A percentile compares a stretch with the other conserved stretches of the same genome.
Evolutionary conservation across 1,139 yeast genomes (phyloP).

Genomic region (Blastobotrys ciferrii): DNA sequence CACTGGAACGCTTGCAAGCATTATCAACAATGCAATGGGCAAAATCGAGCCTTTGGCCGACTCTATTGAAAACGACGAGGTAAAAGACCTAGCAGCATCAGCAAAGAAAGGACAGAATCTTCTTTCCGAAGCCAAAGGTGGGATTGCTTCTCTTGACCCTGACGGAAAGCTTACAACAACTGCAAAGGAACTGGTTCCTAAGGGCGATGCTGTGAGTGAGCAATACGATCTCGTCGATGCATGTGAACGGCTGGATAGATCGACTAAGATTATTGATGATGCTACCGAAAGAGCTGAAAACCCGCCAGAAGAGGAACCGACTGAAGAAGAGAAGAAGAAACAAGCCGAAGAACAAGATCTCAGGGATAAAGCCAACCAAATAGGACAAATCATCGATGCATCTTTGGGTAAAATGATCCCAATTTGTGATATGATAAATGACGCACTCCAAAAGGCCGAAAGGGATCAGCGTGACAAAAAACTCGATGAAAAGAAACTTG

Average conservation of each 20-base stretch:
- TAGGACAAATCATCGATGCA: conserved; percentile 13
- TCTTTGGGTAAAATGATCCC: conserved; percentile 11
- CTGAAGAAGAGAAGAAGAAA: conserved; percentile 12
- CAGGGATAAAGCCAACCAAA: conserved; percentile 9
- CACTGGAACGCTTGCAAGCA: conserved; percentile 1
- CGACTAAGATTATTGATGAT: background rate
- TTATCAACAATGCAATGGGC: conserved; percentile 5
- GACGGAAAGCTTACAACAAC: conserved; percentile 2
- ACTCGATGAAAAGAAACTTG: conserved; percentile 11
- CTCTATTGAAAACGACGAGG: conserved; percentile 6
- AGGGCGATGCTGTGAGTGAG: conserved; percentile 6
- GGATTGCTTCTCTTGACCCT: conserved; percentile 11
- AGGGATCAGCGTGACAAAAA: conserved; percentile 11
- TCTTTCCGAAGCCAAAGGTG: conserved; percentile 12
- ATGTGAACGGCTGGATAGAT: conserved; percentile 4
- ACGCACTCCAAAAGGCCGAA: conserved; percentile 10
- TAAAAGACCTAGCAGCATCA: background rate
- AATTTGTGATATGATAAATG: conserved; percentile 11
- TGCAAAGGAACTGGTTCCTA: conserved; percentile 7
- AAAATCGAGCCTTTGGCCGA: conserved; percentile 5
- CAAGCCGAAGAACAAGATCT: conserved; percentile 8
- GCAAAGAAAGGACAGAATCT: conserved; percentile 3
- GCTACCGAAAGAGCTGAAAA: conserved; percentile 7
- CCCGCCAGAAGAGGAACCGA: conserved; percentile 10
- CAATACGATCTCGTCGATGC: conserved; percentile 9